A percentile compares a stretch with the other conserved stretches of the same genome.
These are phyloP conservation scores for Nakazawaea populi DNA, from an alignment of 805 yeast genomes.

Conservation along the genomic window DNA sequence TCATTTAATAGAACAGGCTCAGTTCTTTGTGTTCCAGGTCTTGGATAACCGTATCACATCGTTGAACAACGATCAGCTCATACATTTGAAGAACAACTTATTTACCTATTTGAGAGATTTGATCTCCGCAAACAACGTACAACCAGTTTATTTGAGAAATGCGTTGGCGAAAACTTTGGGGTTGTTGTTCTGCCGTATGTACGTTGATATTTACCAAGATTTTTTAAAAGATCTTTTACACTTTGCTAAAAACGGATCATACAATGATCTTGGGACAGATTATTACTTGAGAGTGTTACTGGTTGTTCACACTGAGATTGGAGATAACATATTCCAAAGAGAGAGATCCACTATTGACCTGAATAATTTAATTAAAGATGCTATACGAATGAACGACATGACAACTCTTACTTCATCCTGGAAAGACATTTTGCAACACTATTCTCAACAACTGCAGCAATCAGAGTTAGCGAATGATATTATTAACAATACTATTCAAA, in stretches of 20 bases:
- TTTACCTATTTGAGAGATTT: constrained; percentile 35
- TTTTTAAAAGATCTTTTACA: constrained; percentile 44
- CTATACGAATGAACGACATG: constrained; percentile 76
- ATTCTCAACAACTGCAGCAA: constrained; percentile 18
- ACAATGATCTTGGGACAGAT: constrained; percentile 48
- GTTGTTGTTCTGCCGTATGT: constrained; percentile 42
- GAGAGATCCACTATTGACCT: constrained; percentile 56
- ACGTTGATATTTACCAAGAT: constrained; percentile 41
- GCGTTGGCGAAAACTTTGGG: constrained; percentile 53
- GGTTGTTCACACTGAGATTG: constrained; percentile 85
- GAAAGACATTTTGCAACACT: constrained; percentile 49
- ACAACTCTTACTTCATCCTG: constrained; percentile 55
- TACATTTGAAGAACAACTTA: constrained; percentile 39
- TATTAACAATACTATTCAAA: constrained; percentile 50
- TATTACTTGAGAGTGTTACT: constrained; percentile 68
- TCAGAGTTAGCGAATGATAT: constrained; percentile 33
- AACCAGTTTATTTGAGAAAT: constrained; percentile 44
- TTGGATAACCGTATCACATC: constrained; percentile 49
- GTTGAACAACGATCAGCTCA: constrained; percentile 39
- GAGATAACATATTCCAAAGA: constrained; percentile 80
- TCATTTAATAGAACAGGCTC: constrained; percentile 43
- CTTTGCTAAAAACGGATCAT: constrained; percentile 25
- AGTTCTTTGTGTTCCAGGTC: constrained; percentile 67
- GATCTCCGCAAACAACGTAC: constrained; percentile 19
- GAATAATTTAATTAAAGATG: constrained; percentile 73